Conservation (phyloP, 768 basidiomycete genomes). For the Pleurotus platypus region DNA sequence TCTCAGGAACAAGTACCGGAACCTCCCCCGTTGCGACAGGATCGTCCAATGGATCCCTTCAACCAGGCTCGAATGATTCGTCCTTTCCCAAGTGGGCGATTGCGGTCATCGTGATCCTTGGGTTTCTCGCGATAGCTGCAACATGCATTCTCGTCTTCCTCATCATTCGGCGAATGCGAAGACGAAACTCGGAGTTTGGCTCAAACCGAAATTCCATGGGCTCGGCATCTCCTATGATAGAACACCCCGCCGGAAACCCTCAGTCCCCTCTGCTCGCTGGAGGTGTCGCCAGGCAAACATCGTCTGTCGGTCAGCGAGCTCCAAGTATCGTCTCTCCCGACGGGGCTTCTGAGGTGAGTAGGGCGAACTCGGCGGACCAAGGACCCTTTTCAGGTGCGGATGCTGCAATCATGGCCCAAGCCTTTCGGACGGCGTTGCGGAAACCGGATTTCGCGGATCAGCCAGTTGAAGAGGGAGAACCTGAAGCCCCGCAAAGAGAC, state of each 20-base stretch:
- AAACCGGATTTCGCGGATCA: constrained; percentile 82
- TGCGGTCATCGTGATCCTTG: constrained; percentile 83
- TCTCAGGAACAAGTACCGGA: constrained; percentile 14
- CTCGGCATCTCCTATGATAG: constrained; percentile 82
- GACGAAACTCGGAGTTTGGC: constrained; percentile 37
- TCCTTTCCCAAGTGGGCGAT: constrained; percentile 88
- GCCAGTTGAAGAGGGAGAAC: constrained; percentile 63
- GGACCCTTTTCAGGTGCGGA: constrained; percentile 80
- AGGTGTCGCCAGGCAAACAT: constrained; percentile 14
- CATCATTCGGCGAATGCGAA: constrained; percentile 65
- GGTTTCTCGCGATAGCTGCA: constrained; percentile 77
- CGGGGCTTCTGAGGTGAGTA: constrained; percentile 70
- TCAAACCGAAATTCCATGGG: constrained; percentile 75
- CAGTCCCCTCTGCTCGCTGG: constrained; percentile 44
- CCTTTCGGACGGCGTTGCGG: constrained; percentile 83
- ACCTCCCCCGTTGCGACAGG: constrained; percentile 11
- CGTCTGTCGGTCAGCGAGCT: constrained; percentile 28
- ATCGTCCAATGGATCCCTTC: constrained; percentile 38
- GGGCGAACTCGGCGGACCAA: constrained; percentile 53
- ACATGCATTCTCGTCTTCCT: constrained; percentile 67
- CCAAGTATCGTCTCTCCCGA: constrained; percentile 55
- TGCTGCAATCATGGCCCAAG: constrained; percentile 91
- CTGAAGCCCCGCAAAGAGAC: constrained; percentile 23
- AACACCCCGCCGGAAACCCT: constrained; percentile 34
- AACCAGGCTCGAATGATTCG: constrained; percentile 29